Evolutionary conservation across 2,329 filamentous ascomycete species (phyloP).

Genomic region (Raffaelea ambrosiae): DNA sequence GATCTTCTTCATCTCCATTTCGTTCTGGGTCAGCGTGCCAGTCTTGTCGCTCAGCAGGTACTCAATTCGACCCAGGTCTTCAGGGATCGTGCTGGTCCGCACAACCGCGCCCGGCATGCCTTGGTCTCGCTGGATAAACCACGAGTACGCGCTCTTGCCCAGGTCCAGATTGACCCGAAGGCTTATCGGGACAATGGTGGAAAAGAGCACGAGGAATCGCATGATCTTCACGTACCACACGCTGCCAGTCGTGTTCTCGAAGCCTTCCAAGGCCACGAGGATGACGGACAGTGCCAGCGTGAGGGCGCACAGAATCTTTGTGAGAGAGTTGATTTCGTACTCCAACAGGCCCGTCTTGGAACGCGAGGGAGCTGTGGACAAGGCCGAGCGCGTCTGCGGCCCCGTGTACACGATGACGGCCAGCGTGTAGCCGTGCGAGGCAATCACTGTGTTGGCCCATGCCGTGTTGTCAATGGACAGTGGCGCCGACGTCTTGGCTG

Average conservation of each 20-base stretch:
- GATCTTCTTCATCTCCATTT: conserved; percentile 98
- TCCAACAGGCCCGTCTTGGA: conserved; percentile 93
- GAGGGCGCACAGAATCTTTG: conserved; percentile 87
- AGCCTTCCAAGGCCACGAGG: conserved; percentile 79
- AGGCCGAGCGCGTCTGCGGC: conserved; percentile 82
- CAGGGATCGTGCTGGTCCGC: conserved; percentile 92
- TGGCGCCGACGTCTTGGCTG: conserved; percentile 37
- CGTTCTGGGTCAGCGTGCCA: conserved; percentile 94
- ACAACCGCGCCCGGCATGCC: conserved; percentile 91
- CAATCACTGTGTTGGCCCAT: conserved; percentile 96
- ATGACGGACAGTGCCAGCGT: conserved; percentile 81
- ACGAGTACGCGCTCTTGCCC: conserved; percentile 93
- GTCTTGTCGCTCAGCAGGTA: conserved; percentile 97
- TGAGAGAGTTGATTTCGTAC: conserved; percentile 93
- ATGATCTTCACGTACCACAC: conserved; percentile 96
- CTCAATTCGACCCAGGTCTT: conserved; percentile 91
- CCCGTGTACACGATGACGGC: conserved; percentile 93
- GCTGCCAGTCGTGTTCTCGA: conserved; percentile 56
- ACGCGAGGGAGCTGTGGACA: conserved; percentile 84
- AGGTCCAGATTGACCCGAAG: conserved; percentile 93
- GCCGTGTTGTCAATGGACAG: conserved; percentile 95
- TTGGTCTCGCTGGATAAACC: conserved; percentile 85
- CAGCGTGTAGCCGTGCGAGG: conserved; percentile 80
- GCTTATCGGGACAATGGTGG: conserved; percentile 97
- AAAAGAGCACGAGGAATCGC: conserved; percentile 96